Evolutionary conservation across 306 rosid genomes (phyloP).

Genomic region (Sicyos edulis): DNA sequence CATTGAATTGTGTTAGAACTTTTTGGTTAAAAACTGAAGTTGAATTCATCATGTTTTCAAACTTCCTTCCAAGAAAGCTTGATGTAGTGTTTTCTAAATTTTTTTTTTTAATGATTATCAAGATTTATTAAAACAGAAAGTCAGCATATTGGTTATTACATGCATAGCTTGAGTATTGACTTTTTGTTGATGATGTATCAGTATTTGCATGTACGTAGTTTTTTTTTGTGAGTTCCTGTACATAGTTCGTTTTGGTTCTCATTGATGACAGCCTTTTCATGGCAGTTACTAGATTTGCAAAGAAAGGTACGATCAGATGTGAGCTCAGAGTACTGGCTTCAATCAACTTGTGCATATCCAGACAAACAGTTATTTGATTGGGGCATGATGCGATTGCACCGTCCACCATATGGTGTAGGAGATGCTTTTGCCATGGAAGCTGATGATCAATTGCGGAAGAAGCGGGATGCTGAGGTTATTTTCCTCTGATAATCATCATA

Average conservation of each 20-base stretch:
- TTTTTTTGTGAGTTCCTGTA: not conserved
- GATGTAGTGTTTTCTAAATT: not conserved
- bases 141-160: not conserved
- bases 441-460: slow-evolving; percentile 86
- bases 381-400: slow-evolving; percentile 89
- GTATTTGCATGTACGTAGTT: not conserved
- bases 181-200: slow-evolving; percentile 16
- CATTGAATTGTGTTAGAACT: not conserved
- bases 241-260: slow-evolving; percentile 28
- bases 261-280: slow-evolving; percentile 48
- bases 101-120: not conserved
- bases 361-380: slow-evolving; percentile 88
- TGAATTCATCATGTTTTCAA: not conserved
- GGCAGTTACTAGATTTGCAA: slow-evolving; percentile 88
- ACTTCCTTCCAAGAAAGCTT: not conserved
- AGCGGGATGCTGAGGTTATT: slow-evolving; percentile 81
- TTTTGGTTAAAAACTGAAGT: not conserved
- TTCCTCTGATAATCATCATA: not conserved
- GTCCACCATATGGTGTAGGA: slow-evolving; percentile 87
- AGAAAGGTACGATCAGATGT: slow-evolving; percentile 70
- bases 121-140: not conserved
- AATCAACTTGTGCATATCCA: slow-evolving; percentile 63
- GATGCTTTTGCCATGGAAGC: slow-evolving; percentile 93
- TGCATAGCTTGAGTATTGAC: slow-evolving; percentile 15
- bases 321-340: slow-evolving; percentile 90